These are phyloP conservation scores for Apocynum venetum DNA, from an alignment of 257 asterid genomes.

Conservation along the genomic window DNA sequence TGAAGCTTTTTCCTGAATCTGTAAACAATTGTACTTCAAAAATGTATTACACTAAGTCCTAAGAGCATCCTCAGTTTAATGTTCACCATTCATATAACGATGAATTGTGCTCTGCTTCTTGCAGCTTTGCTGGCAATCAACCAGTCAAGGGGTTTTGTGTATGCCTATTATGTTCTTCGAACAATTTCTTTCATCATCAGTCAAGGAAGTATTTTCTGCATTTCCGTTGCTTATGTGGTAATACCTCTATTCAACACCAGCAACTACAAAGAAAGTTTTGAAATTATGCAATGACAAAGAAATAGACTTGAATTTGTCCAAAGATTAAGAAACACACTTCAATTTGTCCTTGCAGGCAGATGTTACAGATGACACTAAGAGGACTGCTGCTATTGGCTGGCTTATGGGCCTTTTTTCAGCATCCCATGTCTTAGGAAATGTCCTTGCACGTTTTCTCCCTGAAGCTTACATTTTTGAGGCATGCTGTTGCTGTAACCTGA, in stretches of 20 bases:
- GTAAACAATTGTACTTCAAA: background rate
- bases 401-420: constrained; percentile 86
- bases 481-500: constrained; percentile 19
- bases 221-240: constrained; percentile 89
- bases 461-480: constrained; percentile 65
- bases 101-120: constrained; percentile 12
- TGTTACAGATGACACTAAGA: constrained; percentile 52
- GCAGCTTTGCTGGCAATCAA: constrained; percentile 78
- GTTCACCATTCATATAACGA: background rate
- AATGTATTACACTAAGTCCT: background rate
- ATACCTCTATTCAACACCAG: constrained; percentile 24
- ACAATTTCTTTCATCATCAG: constrained; percentile 68
- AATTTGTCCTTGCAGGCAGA: constrained; percentile 61
- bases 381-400: constrained; percentile 87
- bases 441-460: constrained; percentile 82
- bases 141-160: constrained; percentile 71
- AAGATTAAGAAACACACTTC: background rate
- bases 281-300: background rate
- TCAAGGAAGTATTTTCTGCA: constrained; percentile 94
- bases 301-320: background rate
- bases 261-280: background rate
- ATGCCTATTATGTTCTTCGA: constrained; percentile 67
- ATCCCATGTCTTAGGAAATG: constrained; percentile 80
- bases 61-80: background rate
- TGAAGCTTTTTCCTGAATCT: background rate